phyloP scores from a whole-genome alignment of 2,329 filamentous ascomycete genomes.

The Xylariaceae sp. region DNA sequence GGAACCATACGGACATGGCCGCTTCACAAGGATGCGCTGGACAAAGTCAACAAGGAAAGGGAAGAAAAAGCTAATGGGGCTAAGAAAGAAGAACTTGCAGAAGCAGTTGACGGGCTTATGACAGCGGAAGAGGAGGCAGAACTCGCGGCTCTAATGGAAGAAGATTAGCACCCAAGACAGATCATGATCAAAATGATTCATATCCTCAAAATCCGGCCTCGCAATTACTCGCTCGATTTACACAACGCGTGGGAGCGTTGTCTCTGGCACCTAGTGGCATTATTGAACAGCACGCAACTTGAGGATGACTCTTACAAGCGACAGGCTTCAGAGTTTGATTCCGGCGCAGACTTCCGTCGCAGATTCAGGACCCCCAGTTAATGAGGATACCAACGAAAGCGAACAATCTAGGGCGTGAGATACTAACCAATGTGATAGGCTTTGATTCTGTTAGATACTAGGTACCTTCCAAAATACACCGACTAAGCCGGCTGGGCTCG shows the following conservation, averaged over 20 bases:
- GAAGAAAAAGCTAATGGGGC: constrained; percentile 48
- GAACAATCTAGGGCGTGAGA: too few species aligned
- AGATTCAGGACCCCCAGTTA: background rate
- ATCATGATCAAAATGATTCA: background rate
- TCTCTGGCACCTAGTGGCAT: background rate
- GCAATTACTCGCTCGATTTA: background rate
- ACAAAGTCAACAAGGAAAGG: constrained; percentile 46
- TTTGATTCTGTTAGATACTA: too few species aligned
- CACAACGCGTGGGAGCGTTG: background rate
- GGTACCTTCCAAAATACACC: too few species aligned
- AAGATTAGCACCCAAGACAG: constrained; percentile 32
- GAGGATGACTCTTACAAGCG: too few species aligned
- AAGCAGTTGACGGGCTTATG: constrained; percentile 52
- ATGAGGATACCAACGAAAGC: background rate
- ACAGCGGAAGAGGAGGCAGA: constrained; percentile 92
- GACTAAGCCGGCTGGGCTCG: too few species aligned
- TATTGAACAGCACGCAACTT: too few species aligned
- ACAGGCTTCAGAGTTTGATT: too few species aligned
- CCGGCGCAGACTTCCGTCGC: too few species aligned
- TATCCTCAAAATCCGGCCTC: background rate
- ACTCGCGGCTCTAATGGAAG: constrained; percentile 84
- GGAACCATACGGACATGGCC: constrained; percentile 84
- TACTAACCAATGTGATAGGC: too few species aligned
- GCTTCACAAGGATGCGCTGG: constrained; percentile 57
- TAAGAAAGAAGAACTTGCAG: constrained; percentile 45